Conservation (phyloP, 2,329 filamentous ascomycete genomes). For the Botrytis paeoniae region DNA sequence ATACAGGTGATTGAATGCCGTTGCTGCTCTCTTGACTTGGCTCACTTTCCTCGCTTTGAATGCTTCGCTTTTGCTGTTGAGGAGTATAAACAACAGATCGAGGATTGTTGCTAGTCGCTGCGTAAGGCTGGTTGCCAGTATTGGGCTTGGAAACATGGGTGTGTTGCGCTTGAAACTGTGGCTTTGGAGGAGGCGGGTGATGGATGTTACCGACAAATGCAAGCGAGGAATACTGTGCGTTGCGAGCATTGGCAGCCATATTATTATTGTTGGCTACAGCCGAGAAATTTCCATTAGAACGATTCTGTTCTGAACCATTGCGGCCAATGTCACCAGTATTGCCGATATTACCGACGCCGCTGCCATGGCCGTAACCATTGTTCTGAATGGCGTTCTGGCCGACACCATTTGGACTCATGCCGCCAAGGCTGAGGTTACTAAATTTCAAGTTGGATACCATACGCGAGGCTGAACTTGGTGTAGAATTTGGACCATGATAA, state of each 20-base stretch:
- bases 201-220: neutral
- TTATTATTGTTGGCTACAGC: neutral
- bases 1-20: neutral
- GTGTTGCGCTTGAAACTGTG: constrained; percentile 1
- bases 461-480: neutral
- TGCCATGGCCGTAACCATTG: neutral
- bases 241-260: constrained; percentile 9
- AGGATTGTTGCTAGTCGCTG: neutral
- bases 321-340: neutral
- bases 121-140: neutral
- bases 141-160: neutral
- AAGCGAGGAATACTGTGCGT: neutral
- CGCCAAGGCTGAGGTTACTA: neutral
- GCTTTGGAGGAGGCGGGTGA: constrained; percentile 7
- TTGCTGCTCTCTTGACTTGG: neutral
- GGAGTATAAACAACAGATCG: constrained; percentile 2
- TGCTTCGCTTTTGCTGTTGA: neutral
- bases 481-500: neutral
- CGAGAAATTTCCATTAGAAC: neutral
- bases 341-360: neutral
- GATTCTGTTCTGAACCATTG: neutral
- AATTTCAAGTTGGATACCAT: neutral
- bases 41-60: neutral
- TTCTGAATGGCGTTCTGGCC: neutral
- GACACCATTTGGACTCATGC: neutral